Base-by-base conservation (phyloP, 768 basidiomycete species). In the Pleurotus eryngii region DNA sequence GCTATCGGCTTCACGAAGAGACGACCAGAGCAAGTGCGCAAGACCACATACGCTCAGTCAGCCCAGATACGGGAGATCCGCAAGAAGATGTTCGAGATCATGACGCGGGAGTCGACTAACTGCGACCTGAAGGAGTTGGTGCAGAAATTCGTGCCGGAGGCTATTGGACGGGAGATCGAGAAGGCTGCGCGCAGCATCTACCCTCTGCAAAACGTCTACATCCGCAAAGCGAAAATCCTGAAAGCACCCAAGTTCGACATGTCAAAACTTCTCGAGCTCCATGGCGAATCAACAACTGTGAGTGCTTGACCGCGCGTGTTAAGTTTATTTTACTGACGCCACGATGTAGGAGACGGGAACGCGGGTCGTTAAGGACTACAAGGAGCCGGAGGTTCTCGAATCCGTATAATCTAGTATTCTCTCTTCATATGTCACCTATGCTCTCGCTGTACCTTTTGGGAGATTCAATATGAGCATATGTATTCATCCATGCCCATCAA, bases 31-130 rank as follows among this genome's bases (percentile, higher is more conserved):
- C 97, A 99, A 77, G 97, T 99, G 67, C 91, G 89, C 77, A 98
- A 98, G 83, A 99, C 97, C 57, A 98, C 97, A 35, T 99, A 99
- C 74, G 97, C 97, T 46, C 91, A 98, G 76, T 81, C 94, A 22
- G 80, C 86, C 67, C 97, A 99, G 77, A 86, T 98, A 66, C 86
- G 92, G 64, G 96, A 97, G 82, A 98, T 99, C 73, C 83, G 97
- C 73, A 92, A 92, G 74, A 98, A 98, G 85, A 99, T 99, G 97
- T 93, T 98, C 67, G 97, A 95, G 80, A 94, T 96, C 73, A 95
- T 95, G 87, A 95, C 86, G 57, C 86, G 95, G 62, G 97, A 99
- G 78, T 92, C 95, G 49, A 83, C 91, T 57, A 92, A 87, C 67
- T 94, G 92, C 70, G 97, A 98, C 76, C 77, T 99, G 76, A 98